Evolutionary conservation across 1,284 basidiomycete species (phyloP).

Genomic region (Microbotryum intermedium): DNA sequence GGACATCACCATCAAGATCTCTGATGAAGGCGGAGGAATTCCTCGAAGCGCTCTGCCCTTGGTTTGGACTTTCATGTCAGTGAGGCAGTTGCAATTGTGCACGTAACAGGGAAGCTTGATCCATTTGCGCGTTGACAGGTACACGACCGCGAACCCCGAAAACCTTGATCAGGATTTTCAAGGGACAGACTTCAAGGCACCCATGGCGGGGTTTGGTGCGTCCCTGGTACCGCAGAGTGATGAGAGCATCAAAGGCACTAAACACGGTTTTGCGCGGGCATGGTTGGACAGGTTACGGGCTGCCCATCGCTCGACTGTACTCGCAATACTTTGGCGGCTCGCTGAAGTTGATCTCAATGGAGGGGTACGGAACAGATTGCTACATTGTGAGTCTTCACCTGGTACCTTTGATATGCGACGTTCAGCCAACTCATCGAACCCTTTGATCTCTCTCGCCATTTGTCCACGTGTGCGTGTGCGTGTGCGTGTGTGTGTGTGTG

Average conservation of each 20-base stretch:
- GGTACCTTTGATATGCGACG: no score
- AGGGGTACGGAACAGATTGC: slow-evolving; percentile 48
- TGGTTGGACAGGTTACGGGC: slow-evolving; percentile 52
- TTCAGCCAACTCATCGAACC: no score
- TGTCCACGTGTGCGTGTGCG: no score
- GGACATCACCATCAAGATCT: slow-evolving; percentile 98
- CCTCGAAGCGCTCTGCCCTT: slow-evolving; percentile 83
- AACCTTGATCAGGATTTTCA: slow-evolving; percentile 79
- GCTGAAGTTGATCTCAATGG: slow-evolving; percentile 93
- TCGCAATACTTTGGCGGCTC: slow-evolving; percentile 96
- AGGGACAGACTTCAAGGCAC: slow-evolving; percentile 90
- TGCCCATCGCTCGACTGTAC: slow-evolving; percentile 64
- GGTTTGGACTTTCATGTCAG: slow-evolving; percentile 85
- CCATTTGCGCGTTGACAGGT: slow-evolving; percentile 47
- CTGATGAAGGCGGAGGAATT: slow-evolving; percentile 93
- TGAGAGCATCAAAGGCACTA: slow-evolving; percentile 6
- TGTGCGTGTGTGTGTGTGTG: no score
- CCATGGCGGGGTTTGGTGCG: slow-evolving; percentile 88
- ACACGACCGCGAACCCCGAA: slow-evolving; percentile 92
- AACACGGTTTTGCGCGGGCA: neutral
- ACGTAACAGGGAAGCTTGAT: neutral
- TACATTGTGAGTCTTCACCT: slow-evolving; percentile 7
- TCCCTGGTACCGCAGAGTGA: neutral
- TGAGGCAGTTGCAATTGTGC: neutral
- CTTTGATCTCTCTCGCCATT: no score